These are phyloP conservation scores for Colletotrichum sansevieriae DNA, from an alignment of 2,329 filamentous ascomycete genomes.

Conservation along the genomic window DNA sequence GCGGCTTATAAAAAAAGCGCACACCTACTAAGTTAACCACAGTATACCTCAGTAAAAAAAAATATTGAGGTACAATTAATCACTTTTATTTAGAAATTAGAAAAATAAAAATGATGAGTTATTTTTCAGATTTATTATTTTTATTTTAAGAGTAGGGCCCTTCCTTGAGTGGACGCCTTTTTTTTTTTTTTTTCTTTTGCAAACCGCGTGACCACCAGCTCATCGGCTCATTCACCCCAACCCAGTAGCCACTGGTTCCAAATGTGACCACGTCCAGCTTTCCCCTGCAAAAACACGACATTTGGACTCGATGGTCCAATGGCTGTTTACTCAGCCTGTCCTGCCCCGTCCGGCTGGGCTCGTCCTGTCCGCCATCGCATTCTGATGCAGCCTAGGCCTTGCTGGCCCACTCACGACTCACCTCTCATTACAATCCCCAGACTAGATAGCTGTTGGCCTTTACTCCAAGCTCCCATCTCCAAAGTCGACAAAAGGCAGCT, in stretches of 20 bases:
- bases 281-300: constrained; percentile 1
- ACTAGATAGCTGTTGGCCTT: constrained; percentile 10
- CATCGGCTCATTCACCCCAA: constrained; percentile 4
- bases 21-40: too few relatives aligned
- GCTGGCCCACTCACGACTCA: constrained; percentile 3
- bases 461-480: constrained; percentile 3
- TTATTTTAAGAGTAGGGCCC: too few relatives aligned
- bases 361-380: constrained; percentile 23
- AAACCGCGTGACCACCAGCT: not conserved
- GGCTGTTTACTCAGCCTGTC: constrained; percentile 3
- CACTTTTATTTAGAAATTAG: too few relatives aligned
- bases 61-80: too few relatives aligned
- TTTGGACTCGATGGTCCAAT: not conserved
- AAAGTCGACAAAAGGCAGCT: not conserved
- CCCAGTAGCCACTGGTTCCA: constrained; percentile 2
- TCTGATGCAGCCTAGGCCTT: constrained; percentile 8
- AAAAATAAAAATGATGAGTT: too few relatives aligned
- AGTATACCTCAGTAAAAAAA: too few relatives aligned
- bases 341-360: constrained; percentile 7
- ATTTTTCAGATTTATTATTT: too few relatives aligned
- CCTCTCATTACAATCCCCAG: constrained; percentile 10
- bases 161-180: too few relatives aligned
- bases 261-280: not conserved
- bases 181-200: too few relatives aligned
- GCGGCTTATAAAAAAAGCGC: too few relatives aligned